phyloP scores from a whole-genome alignment of 768 basidiomycete species.

The Russula sp. region DNA sequence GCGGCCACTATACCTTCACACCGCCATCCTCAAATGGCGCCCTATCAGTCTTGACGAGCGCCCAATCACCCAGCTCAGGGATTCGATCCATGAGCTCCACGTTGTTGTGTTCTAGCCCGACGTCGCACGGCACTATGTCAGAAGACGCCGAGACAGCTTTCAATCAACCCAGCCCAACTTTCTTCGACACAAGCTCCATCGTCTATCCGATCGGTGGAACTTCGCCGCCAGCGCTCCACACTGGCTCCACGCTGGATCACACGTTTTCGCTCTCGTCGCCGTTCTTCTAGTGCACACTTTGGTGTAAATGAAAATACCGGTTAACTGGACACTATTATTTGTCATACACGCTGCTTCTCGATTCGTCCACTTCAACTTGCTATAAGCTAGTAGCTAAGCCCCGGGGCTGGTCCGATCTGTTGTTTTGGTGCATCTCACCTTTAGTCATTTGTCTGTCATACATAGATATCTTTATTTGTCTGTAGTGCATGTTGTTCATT shows the following conservation, averaged over 20 bases:
- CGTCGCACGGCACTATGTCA: conserved; percentile 21
- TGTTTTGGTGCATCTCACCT: conserved; percentile 21
- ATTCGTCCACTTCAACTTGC: not conserved
- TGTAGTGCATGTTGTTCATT: conserved; percentile 24
- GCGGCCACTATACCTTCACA: conserved; percentile 27
- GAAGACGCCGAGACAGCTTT: conserved; percentile 22
- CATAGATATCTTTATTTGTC: conserved; percentile 31
- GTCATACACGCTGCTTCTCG: conserved; percentile 14
- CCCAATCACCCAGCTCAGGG: conserved; percentile 6
- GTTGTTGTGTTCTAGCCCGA: conserved; percentile 22
- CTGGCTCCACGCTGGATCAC: conserved; percentile 23
- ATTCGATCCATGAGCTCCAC: conserved; percentile 20
- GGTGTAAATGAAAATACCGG: conserved; percentile 7
- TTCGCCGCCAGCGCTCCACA: conserved; percentile 23
- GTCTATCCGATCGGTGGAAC: conserved; percentile 25
- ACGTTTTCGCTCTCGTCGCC: conserved; percentile 25
- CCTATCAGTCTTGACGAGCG: conserved; percentile 12
- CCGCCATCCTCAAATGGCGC: conserved; percentile 14
- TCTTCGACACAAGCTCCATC: conserved; percentile 22
- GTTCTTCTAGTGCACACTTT: conserved; percentile 25
- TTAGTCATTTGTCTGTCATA: conserved; percentile 22
- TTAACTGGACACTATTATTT: conserved; percentile 23
- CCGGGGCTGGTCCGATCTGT: not conserved
- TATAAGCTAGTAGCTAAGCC: not conserved
- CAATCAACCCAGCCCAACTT: conserved; percentile 22